Percentiles rank a stretch among this genome's conserved stretches.
Conservation (phyloP, 176 grass and related monocot species). For the Phoenix dactylifera region DNA sequence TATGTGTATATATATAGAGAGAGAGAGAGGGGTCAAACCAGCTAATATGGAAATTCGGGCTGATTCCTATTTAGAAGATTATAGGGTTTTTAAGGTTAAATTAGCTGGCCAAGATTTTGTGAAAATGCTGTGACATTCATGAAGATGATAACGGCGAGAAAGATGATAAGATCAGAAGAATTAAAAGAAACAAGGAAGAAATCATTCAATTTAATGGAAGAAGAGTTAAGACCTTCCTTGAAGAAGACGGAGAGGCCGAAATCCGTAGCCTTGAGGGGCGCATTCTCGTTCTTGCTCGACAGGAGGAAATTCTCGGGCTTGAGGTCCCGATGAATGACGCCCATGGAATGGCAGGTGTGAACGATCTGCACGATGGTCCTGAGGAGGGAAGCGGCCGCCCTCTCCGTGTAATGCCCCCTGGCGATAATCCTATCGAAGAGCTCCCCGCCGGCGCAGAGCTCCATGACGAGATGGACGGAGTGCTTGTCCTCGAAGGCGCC, state of each 20-base stretch:
- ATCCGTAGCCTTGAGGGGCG: slow-evolving; percentile 13
- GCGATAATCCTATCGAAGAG: slow-evolving; percentile 22
- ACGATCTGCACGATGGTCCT: slow-evolving; percentile 17
- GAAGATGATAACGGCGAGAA: too few species aligned
- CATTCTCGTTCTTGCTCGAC: slow-evolving; percentile 6
- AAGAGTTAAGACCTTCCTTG: slow-evolving; percentile 1
- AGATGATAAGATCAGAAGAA: too few species aligned
- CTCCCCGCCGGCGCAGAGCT: slow-evolving; percentile 12
- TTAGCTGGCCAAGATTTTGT: too few species aligned
- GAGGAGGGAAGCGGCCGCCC: slow-evolving; percentile 11
- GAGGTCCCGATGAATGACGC: slow-evolving; percentile 13
- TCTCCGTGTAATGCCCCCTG: slow-evolving; percentile 12
- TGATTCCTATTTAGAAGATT: too few species aligned
- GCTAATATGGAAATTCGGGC: too few species aligned
- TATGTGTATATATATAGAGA: too few species aligned
- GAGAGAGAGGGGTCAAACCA: too few species aligned
- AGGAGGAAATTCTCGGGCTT: slow-evolving; percentile 12
- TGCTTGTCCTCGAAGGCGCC: slow-evolving; percentile 16
- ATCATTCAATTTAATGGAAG: too few species aligned
- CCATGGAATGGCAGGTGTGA: slow-evolving; percentile 18
- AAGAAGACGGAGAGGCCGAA: slow-evolving; percentile 13
- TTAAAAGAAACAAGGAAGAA: too few species aligned
- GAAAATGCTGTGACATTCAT: too few species aligned
- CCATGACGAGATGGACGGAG: slow-evolving; percentile 19
- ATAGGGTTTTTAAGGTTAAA: too few species aligned